phyloP scores from a whole-genome alignment of 257 asterid genomes.

The Ballota nigra region DNA sequence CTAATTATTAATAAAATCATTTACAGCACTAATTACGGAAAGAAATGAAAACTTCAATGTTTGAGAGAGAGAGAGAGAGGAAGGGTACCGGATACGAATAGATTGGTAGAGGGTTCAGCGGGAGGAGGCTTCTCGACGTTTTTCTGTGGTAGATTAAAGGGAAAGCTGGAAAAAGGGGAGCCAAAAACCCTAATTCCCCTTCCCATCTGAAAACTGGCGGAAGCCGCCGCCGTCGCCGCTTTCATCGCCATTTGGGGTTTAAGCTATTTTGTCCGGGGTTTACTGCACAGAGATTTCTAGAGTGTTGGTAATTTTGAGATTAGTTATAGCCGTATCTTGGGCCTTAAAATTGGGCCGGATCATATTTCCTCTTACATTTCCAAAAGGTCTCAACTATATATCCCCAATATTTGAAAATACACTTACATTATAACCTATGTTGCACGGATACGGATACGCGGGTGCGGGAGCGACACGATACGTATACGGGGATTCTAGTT shows the following conservation, averaged over 20 bases:
- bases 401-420: too few species aligned
- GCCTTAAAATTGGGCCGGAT: too few species aligned
- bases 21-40: neutral
- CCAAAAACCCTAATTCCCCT: slow-evolving; percentile 42
- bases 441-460: too few species aligned
- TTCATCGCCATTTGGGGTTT: slow-evolving; percentile 61
- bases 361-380: too few species aligned
- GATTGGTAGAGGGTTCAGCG: slow-evolving; percentile 79
- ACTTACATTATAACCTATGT: too few species aligned
- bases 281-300: too few species aligned
- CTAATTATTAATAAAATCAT: neutral
- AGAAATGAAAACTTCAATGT: neutral
- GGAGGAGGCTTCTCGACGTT: slow-evolving; percentile 61
- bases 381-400: too few species aligned
- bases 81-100: slow-evolving; percentile 71
- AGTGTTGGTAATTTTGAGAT: too few species aligned
- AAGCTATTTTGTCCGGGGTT: neutral
- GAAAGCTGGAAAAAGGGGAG: slow-evolving; percentile 48
- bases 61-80: neutral
- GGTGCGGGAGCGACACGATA: too few species aligned
- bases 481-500: too few species aligned
- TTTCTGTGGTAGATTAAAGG: slow-evolving; percentile 49
- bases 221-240: slow-evolving; percentile 44
- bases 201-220: slow-evolving; percentile 29
- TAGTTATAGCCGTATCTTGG: too few species aligned